Conservation (phyloP, 495 filamentous ascomycete species). For the Aspergillus ostianus region DNA sequence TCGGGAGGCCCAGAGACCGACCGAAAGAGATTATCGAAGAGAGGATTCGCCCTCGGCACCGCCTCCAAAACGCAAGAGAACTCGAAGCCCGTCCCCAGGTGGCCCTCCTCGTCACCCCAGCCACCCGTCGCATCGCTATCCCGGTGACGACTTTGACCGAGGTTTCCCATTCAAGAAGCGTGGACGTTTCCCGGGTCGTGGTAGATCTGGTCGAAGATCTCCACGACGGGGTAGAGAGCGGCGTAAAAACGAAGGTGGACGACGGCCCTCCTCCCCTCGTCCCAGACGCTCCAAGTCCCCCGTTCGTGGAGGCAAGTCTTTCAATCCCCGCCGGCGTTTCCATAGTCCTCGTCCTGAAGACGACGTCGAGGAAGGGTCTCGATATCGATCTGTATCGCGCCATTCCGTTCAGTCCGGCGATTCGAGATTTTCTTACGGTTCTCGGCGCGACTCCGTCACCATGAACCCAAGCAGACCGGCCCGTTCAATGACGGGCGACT, state of each 20-base stretch:
- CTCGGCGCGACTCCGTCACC: constrained; percentile 24
- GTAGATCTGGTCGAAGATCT: constrained; percentile 32
- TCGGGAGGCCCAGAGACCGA: constrained; percentile 7
- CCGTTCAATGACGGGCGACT: constrained; percentile 26
- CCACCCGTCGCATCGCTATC: constrained; percentile 23
- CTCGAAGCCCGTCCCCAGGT: constrained; percentile 46
- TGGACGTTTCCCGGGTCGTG: constrained; percentile 35
- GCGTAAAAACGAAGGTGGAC: constrained; percentile 32
- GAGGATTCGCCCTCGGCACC: constrained; percentile 35
- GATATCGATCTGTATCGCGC: constrained; percentile 35
- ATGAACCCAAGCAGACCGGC: constrained; percentile 34
- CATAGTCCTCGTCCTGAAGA: constrained; percentile 29
- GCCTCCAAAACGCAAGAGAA: constrained; percentile 44
- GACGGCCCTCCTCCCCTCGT: constrained; percentile 20
- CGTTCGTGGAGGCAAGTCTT: constrained; percentile 27
- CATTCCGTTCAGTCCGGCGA: constrained; percentile 33
- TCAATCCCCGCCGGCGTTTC: constrained; percentile 29
- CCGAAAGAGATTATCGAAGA: constrained; percentile 30
- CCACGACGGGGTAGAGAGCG: constrained; percentile 38
- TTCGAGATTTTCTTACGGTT: constrained; percentile 33
- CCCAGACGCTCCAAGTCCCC: constrained; percentile 33
- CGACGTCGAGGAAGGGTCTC: constrained; percentile 30
- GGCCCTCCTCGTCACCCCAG: constrained; percentile 21
- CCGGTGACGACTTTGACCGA: constrained; percentile 33
- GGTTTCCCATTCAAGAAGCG: constrained; percentile 28